Evolutionary conservation across 1,284 basidiomycete genomes (phyloP), one percentile per base, ranked within the genome.

Genomic region (Mycosarcoma mackinlayi): DNA sequence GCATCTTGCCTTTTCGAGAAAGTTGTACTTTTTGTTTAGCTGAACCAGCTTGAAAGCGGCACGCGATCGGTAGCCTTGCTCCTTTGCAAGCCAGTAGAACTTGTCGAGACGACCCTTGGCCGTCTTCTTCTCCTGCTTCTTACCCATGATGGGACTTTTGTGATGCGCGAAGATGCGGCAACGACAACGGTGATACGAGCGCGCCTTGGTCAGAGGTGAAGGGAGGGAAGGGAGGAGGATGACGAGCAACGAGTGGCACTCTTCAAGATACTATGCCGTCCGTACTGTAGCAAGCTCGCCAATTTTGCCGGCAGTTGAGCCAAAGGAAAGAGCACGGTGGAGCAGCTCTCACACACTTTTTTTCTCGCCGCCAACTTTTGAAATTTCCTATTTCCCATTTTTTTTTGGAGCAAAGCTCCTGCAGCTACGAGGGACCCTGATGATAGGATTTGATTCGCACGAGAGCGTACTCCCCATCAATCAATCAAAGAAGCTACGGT

Each of bases 1-100:
- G 84, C 95, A 98, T 88, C 90, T 88, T 28, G 96, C 91, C 47
- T 88, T 87, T 80, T 95, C 93, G 37, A 98, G 87, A 80, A 98
- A 92, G 35, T 90, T 88, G 85, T 92, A 99, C 85, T 98, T 98
- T 83, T 97, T 95, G 87, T 99, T 98, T 73, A 99, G 86, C 84
- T 99, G 96, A 58, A 98, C 94, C 60, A 99, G 89, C 86, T 99
- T 99, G 90, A 98, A 99, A 4, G 96, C 96, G 21, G 96, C 98
- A 87, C 96, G 95, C 74, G 96, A 96, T 69, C 96, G 92, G 84
- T 95, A 99, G 64, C 96, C 96, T 86, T 98, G 96, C 85, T 98
- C 95, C 75, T 87, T 88, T 51, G 86, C 86, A 49, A 87, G 84
- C 79, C 85, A 79, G 83, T 63, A 78, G 75, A 80, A 75, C 62